These are phyloP conservation scores for Pseudonectria foliicola DNA, from an alignment of 2,329 filamentous ascomycete genomes.

Conservation along the genomic window DNA sequence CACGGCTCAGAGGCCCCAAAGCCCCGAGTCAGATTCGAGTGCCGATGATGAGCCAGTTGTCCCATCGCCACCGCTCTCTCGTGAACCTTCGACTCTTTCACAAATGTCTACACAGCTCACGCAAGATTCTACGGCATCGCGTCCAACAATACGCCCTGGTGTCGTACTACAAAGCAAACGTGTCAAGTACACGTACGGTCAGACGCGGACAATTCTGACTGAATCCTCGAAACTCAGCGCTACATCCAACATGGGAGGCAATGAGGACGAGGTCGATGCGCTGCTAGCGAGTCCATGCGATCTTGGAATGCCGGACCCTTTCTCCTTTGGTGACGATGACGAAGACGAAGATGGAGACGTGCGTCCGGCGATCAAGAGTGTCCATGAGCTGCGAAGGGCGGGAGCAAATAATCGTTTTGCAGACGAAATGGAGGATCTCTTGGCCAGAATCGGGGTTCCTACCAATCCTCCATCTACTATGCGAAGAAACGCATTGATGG, in stretches of 20 bases:
- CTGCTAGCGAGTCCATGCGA: constrained; percentile 16
- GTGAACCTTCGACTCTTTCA: constrained; percentile 13
- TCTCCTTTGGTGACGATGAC: constrained; percentile 21
- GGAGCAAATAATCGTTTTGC: constrained; percentile 60
- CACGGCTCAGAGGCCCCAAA: constrained; percentile 32
- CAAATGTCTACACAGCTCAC: constrained; percentile 11
- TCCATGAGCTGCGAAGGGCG: constrained; percentile 59
- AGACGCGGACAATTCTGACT: constrained; percentile 23
- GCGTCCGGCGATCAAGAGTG: constrained; percentile 50
- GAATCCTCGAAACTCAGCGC: constrained; percentile 21
- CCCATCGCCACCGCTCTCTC: constrained; percentile 8
- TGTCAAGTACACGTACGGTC: constrained; percentile 30
- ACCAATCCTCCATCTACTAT: constrained; percentile 39
- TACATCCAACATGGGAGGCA: constrained; percentile 11
- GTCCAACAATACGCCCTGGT: constrained; percentile 19
- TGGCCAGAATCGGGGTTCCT: constrained; percentile 52
- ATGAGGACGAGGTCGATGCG: constrained; percentile 17
- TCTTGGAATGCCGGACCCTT: constrained; percentile 17
- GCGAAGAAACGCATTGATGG: constrained; percentile 51
- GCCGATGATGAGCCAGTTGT: constrained; percentile 4
- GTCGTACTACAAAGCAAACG: constrained; percentile 23
- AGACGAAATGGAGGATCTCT: constrained; percentile 58
- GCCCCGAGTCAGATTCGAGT: constrained; percentile 23
- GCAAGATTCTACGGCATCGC: constrained; percentile 12
- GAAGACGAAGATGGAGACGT: constrained; percentile 34